Evolutionary conservation across 2,329 filamentous ascomycete genomes (phyloP), one percentile per base, ranked within the genome.

Genomic region (Alternaria brassicicola): DNA sequence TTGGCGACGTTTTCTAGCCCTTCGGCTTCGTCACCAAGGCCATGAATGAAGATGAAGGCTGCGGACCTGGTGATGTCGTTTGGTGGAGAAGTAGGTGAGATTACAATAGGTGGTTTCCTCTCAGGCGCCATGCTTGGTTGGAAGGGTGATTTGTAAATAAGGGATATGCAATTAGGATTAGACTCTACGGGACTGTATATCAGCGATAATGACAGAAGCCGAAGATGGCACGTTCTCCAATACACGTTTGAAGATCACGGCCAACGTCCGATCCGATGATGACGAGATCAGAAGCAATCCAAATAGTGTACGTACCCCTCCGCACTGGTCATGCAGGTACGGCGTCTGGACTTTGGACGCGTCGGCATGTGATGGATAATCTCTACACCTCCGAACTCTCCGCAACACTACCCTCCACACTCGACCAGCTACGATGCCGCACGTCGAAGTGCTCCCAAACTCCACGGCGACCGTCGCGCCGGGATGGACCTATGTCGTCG

Each of bases 401-500:
- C 52, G 43, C 57, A 58, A 42, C 57, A 46, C 45, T 23, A 36
- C 25, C 30, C 9, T 41, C 41, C 52, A 35, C 55, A 54, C 30
- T 41, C 59, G 33, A 50, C 47, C 48, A 48, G 42, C 41, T 48
- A 66, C 62, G 41, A 88, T 88, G 84, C 86, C 86, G 66, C 89
- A 91, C 69, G 92, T 98, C 69, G 88, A 96, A 78, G 89, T 96
- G 68, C 82, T 97, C 56, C 90, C 92, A 33, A 81, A 80, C 57
- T 88, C 86, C 71, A 87, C 87, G 61, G 88, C 87, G 15, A 86
- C 86, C 42, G 82, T 85, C 42, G 90, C 92, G 1, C 93, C 94
- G 1, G 94, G 94, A 71, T 98, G 93, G 90, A 92, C 92, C 12
- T 97, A 97, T 75, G 91, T 97, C 1, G 88, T 93, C 28, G 92